phyloP scores from a whole-genome alignment of 2,329 filamentous ascomycete species.

The Anisogramma anomala region DNA sequence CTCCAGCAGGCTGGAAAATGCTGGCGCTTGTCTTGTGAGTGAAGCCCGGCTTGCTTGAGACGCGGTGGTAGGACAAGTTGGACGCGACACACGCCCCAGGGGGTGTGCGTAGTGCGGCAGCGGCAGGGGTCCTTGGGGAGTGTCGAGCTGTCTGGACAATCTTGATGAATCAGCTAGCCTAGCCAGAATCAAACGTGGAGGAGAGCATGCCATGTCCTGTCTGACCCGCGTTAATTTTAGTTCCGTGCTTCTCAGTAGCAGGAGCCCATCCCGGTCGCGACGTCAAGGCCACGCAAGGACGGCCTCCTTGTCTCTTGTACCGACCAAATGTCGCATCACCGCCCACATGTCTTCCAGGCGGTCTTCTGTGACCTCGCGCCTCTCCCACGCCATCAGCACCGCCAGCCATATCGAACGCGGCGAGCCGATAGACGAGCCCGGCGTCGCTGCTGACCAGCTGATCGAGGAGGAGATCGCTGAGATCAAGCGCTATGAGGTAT shows the following conservation, averaged over 20 bases:
- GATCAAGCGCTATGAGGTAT: constrained; percentile 89
- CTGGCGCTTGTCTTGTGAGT: not conserved
- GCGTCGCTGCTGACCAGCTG: constrained; percentile 48
- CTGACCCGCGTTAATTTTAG: too few species aligned
- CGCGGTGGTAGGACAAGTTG: constrained; percentile 10
- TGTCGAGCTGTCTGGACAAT: too few species aligned
- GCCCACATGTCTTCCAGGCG: constrained; percentile 24
- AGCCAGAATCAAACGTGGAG: not conserved
- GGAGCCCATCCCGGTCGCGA: too few species aligned
- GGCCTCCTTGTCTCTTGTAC: too few species aligned
- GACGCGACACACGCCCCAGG: constrained; percentile 4
- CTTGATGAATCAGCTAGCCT: not conserved
- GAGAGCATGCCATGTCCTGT: too few species aligned
- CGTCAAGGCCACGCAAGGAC: too few species aligned
- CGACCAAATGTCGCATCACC: constrained; percentile 2
- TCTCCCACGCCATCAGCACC: constrained; percentile 56
- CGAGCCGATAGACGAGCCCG: constrained; percentile 38
- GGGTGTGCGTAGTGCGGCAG: not conserved
- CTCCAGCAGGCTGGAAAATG: not conserved
- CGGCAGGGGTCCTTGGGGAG: too few species aligned
- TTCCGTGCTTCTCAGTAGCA: too few species aligned
- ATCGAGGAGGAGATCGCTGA: constrained; percentile 93
- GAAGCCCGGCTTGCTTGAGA: constrained; percentile 13
- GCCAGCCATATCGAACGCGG: constrained; percentile 43
- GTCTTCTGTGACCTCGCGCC: constrained; percentile 50